Conservation (phyloP, 2,329 filamentous ascomycete genomes). For the Xylaria arbuscula region DNA sequence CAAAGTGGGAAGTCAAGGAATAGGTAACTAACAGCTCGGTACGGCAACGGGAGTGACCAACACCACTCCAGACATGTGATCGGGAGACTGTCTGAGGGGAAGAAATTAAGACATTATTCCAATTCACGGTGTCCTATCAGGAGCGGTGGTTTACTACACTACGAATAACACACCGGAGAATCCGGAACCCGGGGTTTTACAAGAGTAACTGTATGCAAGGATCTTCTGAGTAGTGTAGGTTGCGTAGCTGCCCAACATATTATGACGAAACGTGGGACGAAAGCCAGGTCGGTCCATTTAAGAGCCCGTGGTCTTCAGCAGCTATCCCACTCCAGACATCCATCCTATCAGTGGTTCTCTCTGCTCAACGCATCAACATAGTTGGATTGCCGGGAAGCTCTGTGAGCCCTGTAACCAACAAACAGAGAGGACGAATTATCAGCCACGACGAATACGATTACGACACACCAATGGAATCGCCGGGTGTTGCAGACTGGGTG, state of each 20-base stretch:
- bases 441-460: constrained; percentile 26
- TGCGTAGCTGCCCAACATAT: background rate
- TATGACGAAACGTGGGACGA: background rate
- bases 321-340: background rate
- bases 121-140: background rate
- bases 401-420: constrained; percentile 36
- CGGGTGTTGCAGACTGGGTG: background rate
- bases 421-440: background rate
- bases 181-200: background rate
- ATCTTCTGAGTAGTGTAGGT: background rate
- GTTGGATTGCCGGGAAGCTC: constrained; percentile 41
- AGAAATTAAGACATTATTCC: background rate
- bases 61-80: background rate
- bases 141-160: background rate
- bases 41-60: background rate
- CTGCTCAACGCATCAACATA: constrained; percentile 36
- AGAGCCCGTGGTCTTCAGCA: background rate
- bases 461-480: background rate
- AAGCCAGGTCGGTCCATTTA: background rate
- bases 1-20: background rate
- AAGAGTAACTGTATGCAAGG: constrained; percentile 2
- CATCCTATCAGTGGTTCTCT: constrained; percentile 8
- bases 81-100: background rate
- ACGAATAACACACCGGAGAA: background rate
- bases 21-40: too few relatives aligned